Evolutionary conservation across 2,329 filamentous ascomycete genomes (phyloP).

Genomic region (Claviceps pazoutovae): DNA sequence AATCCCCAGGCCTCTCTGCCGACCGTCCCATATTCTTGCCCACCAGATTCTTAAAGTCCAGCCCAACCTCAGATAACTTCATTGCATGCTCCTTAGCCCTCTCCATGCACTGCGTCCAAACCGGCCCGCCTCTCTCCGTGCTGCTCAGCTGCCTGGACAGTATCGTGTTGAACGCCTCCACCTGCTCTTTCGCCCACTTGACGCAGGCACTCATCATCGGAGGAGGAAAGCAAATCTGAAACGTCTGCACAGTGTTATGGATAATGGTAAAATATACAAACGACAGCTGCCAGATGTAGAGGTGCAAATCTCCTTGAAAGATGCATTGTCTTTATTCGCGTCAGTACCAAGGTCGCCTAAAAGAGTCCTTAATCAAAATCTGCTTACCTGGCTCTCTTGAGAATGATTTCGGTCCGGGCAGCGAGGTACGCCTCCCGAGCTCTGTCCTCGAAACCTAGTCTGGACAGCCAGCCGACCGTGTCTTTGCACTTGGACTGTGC

Average conservation of each 20-base stretch:
- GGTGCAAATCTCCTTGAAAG: slow-evolving; percentile 83
- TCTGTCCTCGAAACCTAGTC: slow-evolving; percentile 79
- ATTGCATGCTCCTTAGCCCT: slow-evolving; percentile 67
- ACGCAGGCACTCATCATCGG: slow-evolving; percentile 88
- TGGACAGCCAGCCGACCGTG: slow-evolving; percentile 71
- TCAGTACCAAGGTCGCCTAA: not conserved
- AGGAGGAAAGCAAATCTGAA: slow-evolving; percentile 74
- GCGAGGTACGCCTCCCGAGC: slow-evolving; percentile 78
- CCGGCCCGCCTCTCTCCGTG: slow-evolving; percentile 58
- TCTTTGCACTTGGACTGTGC: slow-evolving; percentile 64
- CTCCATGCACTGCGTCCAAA: slow-evolving; percentile 74
- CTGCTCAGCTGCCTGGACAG: slow-evolving; percentile 76
- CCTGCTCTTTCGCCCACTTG: slow-evolving; percentile 93
- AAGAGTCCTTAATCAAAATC: no score
- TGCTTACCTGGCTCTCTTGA: slow-evolving; percentile 62
- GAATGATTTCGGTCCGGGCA: slow-evolving; percentile 63
- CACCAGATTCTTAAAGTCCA: slow-evolving; percentile 79
- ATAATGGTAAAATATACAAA: slow-evolving; percentile 94
- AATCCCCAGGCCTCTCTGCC: slow-evolving; percentile 5
- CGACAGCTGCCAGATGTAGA: slow-evolving; percentile 90
- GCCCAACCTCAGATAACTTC: slow-evolving; percentile 68
- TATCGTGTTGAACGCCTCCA: slow-evolving; percentile 79
- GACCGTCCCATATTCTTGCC: slow-evolving; percentile 37
- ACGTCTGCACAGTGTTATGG: slow-evolving; percentile 81
- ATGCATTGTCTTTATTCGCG: slow-evolving; percentile 60